Conservation (phyloP, 306 rosid species). For the Casuarina glauca region DNA sequence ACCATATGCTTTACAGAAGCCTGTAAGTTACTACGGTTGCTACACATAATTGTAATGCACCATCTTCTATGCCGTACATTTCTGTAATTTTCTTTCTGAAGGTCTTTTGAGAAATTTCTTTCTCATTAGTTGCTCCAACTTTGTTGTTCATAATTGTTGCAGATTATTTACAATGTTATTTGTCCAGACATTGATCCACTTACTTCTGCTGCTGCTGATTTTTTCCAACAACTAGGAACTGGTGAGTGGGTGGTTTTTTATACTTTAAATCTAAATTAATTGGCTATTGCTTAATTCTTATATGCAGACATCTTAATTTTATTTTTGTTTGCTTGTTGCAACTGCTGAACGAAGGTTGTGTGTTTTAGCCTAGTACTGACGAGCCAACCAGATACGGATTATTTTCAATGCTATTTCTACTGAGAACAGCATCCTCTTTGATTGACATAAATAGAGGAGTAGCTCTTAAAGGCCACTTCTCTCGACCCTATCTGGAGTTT, state of each 20-base stretch:
- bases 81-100: slow-evolving; percentile 8
- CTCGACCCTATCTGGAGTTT: no score
- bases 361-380: background rate
- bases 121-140: slow-evolving; percentile 9
- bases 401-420: background rate
- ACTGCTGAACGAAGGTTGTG: background rate
- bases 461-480: no score
- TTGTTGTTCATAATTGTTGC: slow-evolving; percentile 46
- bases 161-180: slow-evolving; percentile 75
- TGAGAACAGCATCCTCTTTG: background rate
- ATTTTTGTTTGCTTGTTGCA: slow-evolving; percentile 12
- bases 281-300: slow-evolving; percentile 24
- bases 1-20: slow-evolving; percentile 89
- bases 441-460: background rate
- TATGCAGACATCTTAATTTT: slow-evolving; percentile 8
- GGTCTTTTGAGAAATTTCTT: slow-evolving; percentile 23
- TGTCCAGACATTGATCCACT: slow-evolving; percentile 99
- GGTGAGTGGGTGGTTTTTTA: slow-evolving; percentile 51
- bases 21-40: slow-evolving; percentile 53
- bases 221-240: slow-evolving; percentile 95
- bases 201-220: slow-evolving; percentile 87
- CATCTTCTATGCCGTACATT: slow-evolving; percentile 12
- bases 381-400: slow-evolving; percentile 1
- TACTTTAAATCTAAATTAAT: slow-evolving; percentile 15
- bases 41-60: slow-evolving; percentile 3